These are phyloP conservation scores for Penicillium steckii DNA, from an alignment of 495 filamentous ascomycete species.

Conservation along the genomic window DNA sequence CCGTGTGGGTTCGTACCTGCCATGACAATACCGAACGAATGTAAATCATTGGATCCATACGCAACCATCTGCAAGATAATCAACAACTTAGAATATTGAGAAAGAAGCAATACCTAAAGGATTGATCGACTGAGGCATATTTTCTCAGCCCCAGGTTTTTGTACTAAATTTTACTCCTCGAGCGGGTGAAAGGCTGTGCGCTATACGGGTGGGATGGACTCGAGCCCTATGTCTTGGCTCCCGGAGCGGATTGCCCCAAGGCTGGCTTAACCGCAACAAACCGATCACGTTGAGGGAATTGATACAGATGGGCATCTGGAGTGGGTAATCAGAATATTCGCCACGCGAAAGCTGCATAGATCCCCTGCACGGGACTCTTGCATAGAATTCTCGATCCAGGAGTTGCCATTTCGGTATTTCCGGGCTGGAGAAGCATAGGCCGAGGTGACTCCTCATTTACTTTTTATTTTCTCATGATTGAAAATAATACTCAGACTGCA, in stretches of 20 bases:
- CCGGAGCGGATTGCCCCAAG: neutral
- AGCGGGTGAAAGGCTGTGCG: neutral
- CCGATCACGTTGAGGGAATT: neutral
- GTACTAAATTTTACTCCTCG: neutral
- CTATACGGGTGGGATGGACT: too few relatives aligned
- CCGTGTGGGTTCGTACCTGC: neutral
- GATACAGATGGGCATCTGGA: neutral
- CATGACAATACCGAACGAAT: neutral
- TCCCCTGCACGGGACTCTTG: neutral
- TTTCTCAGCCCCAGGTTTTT: neutral
- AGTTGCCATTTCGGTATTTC: neutral
- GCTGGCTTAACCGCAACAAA: neutral
- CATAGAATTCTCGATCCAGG: neutral
- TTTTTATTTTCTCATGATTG: neutral
- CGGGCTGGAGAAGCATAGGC: neutral
- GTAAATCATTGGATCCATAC: neutral
- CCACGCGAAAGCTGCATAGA: neutral
- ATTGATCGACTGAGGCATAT: neutral
- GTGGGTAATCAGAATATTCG: neutral
- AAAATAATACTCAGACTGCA: neutral
- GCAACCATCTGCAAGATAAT: neutral
- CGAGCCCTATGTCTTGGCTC: neutral
- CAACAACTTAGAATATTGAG: neutral
- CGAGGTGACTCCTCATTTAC: neutral
- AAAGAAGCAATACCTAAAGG: neutral